phyloP scores from a whole-genome alignment of 2,329 filamentous ascomycete species.

The Cadophora sp. region DNA sequence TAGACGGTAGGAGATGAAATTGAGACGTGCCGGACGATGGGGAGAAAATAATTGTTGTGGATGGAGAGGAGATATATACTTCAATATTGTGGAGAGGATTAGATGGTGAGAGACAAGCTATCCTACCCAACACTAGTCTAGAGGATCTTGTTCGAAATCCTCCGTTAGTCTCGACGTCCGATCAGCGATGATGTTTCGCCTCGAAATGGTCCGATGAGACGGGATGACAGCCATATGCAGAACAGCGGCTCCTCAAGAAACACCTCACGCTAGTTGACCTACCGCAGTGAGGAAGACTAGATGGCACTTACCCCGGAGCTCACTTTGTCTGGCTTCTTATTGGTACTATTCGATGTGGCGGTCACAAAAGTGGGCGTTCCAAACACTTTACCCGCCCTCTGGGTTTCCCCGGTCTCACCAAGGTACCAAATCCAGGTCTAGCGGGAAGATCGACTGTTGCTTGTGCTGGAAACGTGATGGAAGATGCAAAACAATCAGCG shows the following conservation, averaged over 20 bases:
- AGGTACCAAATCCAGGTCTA: neutral
- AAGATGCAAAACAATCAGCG: neutral
- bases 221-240: neutral
- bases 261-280: neutral
- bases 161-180: neutral
- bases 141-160: neutral
- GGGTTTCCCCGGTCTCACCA: neutral
- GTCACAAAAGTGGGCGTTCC: neutral
- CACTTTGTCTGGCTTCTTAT: neutral
- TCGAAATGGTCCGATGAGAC: slow-evolving; percentile 6
- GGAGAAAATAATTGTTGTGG: neutral
- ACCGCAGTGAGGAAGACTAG: neutral
- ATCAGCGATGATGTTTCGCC: neutral
- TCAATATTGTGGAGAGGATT: neutral
- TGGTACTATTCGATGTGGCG: neutral
- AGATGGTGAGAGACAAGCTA: neutral
- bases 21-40: slow-evolving; percentile 21
- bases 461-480: neutral
- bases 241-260: slow-evolving; percentile 4
- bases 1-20: neutral
- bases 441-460: neutral
- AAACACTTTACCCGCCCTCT: neutral
- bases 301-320: neutral
- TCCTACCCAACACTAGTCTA: neutral
- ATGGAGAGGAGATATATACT: no score